Base-by-base conservation (phyloP, 2,329 filamentous ascomycete species). In the Stenocarpella maydis region DNA sequence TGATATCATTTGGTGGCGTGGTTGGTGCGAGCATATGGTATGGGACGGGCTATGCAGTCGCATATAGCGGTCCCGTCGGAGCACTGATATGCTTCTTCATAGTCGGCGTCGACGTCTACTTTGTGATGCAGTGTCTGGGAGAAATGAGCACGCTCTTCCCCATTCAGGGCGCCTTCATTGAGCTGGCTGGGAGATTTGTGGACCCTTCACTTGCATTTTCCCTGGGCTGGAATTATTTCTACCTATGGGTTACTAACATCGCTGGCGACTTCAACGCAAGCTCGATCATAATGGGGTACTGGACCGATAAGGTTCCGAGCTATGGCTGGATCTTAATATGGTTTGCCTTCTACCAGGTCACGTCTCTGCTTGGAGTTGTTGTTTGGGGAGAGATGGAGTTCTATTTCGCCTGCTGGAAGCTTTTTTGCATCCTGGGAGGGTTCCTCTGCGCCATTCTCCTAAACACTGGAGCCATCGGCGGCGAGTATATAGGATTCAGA, bases 131-230 rank as follows among this genome's bases (percentile, higher is more conserved):
- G 78, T 84, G 82, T 1, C 76, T 88, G 7, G 86, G 86, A n/a
- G 86, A 88, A 74, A 81, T 88, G 78, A 83, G 85, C 1, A 87
- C 86, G 0, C 74, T 86, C 2, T 86, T 86, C 50, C 85, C 85
- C 0, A 82, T 84, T 0, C 82, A 83, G n/a, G 85, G 85, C 8
- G 82, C 83, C 0, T 87, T 87, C 72, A 83, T 84, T 34, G 82
- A 83, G 41, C 81, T 86, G 54, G 84, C 84, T 0, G 82, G 83
- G 21, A 80, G 86, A 3, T 86, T 88, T 65, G 79, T 86, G 31
- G 84, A 86, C 54, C 81, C 82, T 52, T 81, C 82, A 0, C 77
- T 86, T 43, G 79, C 81, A 1, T 84, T 85, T 55, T 82, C 80
- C 10, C 76, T 86, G 0, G 83, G 83, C 4, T 85, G 83, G 80